Base-by-base conservation (phyloP, 2,329 filamentous ascomycete species). In the Trichoderma koningii region DNA sequence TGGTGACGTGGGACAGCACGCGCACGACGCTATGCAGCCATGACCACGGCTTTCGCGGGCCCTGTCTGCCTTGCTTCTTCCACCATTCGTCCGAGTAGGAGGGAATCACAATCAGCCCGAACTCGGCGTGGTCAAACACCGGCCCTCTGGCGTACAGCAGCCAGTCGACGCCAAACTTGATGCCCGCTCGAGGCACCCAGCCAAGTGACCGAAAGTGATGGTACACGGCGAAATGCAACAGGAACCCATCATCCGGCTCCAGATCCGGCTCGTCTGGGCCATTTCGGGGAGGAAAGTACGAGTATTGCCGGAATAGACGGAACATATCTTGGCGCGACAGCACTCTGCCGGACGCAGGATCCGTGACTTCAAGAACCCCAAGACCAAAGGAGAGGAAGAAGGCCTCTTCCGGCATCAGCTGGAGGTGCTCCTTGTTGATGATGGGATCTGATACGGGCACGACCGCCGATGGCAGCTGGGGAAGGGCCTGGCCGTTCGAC, bases 141-240 rank as follows among this genome's bases (percentile, higher is more conserved):
- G 95, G 95, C 0, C 95, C 95, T 21, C 93, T 89, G 64, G 92
- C 89, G 78, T 99, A 99, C 7, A 99, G 84, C n/a, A 99, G 81
- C 81, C 92, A 97, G 76, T 99, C 95, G 10, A 93, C 91, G 23
- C 91, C 92, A 71, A 99, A 99, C 74, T 99, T 99, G 74, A 96
- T 89, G 42, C 95, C 96, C 5, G 91, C 88, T 15, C 96, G 89
- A 0, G 96, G 90, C 1, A 97, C 92, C 94, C 95, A 99, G 26
- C 95, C 95, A 0, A 98, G 82, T 0, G 93, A 96, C 44, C 95
- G 89, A 79, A 97, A 99, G 75, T 99, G 94, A 74, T 99, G 95
- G 75, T 97, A 99, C 19, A 92, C 92, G 14, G 87, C 88, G 73
- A 98, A 99, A 65, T 92, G 89, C 0, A 97, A 76, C 21, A 98